Evolutionary conservation across 192 early-diverging fungal species (phyloP).

Genomic region (Gamsiella multidivaricata): DNA sequence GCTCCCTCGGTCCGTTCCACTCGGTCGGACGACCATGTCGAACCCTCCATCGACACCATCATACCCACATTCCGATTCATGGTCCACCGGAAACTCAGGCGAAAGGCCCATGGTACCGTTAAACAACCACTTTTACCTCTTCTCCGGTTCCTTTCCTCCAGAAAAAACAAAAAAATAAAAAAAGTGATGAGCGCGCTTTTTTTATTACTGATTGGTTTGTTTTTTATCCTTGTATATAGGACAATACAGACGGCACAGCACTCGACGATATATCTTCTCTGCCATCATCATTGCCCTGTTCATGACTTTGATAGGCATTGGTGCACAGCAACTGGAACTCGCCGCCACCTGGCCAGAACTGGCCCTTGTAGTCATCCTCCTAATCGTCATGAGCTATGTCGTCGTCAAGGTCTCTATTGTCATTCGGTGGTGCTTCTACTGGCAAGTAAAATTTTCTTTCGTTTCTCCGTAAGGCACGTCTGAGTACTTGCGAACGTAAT

Average conservation of each 20-base stretch:
- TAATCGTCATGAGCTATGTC: constrained; percentile 42
- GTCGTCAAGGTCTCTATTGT: constrained; percentile 53
- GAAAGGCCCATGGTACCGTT: constrained; percentile 45
- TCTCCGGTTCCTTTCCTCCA: neutral
- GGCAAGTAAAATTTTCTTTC: constrained; percentile 17
- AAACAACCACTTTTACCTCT: neutral
- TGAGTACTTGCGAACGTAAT: too few relatives aligned
- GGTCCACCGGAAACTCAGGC: constrained; percentile 39
- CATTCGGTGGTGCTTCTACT: constrained; percentile 58
- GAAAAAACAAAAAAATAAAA: neutral
- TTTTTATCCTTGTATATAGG: constrained; percentile 1
- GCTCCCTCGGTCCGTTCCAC: too few relatives aligned
- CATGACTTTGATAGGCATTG: constrained; percentile 43
- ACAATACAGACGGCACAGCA: constrained; percentile 34
- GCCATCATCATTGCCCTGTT: constrained; percentile 35
- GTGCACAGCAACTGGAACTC: constrained; percentile 42
- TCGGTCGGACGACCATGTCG: neutral
- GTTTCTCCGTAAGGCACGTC: neutral
- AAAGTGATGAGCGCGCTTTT: neutral
- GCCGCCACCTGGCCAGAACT: constrained; percentile 38
- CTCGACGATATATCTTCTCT: constrained; percentile 42
- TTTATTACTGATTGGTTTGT: neutral
- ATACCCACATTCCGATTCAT: constrained; percentile 47
- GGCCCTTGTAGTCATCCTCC: constrained; percentile 17
- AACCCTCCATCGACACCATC: constrained; percentile 21